phyloP scores from a whole-genome alignment of 805 yeast genomes.

The Torulaspora quercuum region DNA sequence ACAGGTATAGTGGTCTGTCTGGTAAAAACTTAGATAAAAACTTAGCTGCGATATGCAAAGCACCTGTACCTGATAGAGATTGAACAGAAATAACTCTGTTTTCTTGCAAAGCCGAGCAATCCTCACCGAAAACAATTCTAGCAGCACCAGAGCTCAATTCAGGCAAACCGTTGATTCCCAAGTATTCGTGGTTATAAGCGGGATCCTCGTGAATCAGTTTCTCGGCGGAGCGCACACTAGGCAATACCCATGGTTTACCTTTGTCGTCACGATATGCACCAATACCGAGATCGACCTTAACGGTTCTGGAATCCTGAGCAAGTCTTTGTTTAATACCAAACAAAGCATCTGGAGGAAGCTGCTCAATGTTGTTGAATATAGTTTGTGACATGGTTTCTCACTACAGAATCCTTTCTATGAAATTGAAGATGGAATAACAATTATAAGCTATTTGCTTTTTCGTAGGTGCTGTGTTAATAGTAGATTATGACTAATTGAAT shows the following conservation, averaged over 20 bases:
- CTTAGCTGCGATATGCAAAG: constrained; percentile 81
- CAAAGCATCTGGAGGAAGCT: constrained; percentile 81
- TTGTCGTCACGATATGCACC: constrained; percentile 91
- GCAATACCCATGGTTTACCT: constrained; percentile 87
- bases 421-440: no score
- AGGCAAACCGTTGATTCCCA: constrained; percentile 75
- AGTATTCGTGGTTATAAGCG: constrained; percentile 78
- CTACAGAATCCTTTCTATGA: no score
- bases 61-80: constrained; percentile 94
- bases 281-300: constrained; percentile 81
- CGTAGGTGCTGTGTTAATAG: no score
- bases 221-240: constrained; percentile 71
- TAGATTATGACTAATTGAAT: no score
- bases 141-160: constrained; percentile 69
- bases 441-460: no score
- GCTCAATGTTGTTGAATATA: constrained; percentile 46
- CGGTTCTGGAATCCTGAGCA: constrained; percentile 51
- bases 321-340: constrained; percentile 75
- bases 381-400: constrained; percentile 22
- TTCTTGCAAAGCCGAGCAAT: constrained; percentile 52
- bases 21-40: constrained; percentile 37
- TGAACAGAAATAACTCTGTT: constrained; percentile 78
- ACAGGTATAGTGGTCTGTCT: constrained; percentile 56
- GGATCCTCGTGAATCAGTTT: constrained; percentile 54
- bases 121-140: constrained; percentile 63